These are phyloP conservation scores for Passiflora organensis DNA, from an alignment of 345 rosid species.

Conservation along the genomic window DNA sequence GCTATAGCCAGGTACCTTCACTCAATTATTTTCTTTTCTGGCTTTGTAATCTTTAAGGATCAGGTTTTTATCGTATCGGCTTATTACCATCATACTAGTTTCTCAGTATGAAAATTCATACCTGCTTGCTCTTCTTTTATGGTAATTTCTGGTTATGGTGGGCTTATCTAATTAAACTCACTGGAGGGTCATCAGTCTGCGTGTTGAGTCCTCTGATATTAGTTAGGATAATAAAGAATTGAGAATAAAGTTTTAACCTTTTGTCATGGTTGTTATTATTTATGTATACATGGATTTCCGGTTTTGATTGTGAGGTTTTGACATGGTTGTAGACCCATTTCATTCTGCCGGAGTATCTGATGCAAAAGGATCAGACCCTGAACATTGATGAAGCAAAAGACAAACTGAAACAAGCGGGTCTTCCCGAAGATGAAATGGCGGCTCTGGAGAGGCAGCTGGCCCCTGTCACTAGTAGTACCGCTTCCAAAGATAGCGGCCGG, in stretches of 20 bases:
- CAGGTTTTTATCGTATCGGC: too few relatives aligned
- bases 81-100: too few relatives aligned
- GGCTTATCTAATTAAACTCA: too few relatives aligned
- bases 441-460: slow-evolving; percentile 80
- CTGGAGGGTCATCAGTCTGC: too few relatives aligned
- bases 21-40: too few relatives aligned
- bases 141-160: too few relatives aligned
- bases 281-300: neutral
- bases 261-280: neutral
- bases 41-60: too few relatives aligned
- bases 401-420: slow-evolving; percentile 75
- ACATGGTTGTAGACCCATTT: slow-evolving; percentile 60
- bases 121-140: too few relatives aligned
- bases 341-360: slow-evolving; percentile 79
- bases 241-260: too few relatives aligned
- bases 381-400: slow-evolving; percentile 84
- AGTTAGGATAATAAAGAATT: too few relatives aligned
- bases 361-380: slow-evolving; percentile 80
- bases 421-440: slow-evolving; percentile 89
- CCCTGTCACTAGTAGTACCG: slow-evolving; percentile 33
- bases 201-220: too few relatives aligned
- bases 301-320: slow-evolving; percentile 8
- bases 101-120: too few relatives aligned
- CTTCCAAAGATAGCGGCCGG: slow-evolving; percentile 44
- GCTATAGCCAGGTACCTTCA: slow-evolving; percentile 88